Conservation (phyloP, 192 early-diverging fungal species). For the Dissophora ornata region DNA sequence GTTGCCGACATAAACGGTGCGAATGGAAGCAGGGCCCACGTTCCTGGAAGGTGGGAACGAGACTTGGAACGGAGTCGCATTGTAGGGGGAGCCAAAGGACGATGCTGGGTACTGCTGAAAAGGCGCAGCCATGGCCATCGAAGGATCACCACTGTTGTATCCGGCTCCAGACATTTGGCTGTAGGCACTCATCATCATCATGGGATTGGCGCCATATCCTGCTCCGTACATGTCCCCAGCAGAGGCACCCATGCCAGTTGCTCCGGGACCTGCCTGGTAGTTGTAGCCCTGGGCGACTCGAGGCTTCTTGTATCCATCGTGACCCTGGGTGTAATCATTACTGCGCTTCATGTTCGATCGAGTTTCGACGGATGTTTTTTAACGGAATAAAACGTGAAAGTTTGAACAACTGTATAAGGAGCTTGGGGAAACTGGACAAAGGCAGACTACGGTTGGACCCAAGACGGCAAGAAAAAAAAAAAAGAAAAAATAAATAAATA, state of each 20-base stretch:
- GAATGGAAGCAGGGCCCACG: conserved; percentile 46
- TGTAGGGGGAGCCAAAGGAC: conserved; percentile 32
- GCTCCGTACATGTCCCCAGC: conserved; percentile 44
- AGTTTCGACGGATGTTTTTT: background rate
- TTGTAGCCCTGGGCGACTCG: conserved; percentile 63
- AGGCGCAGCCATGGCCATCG: conserved; percentile 26
- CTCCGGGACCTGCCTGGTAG: conserved; percentile 16
- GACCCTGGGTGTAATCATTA: conserved; percentile 67
- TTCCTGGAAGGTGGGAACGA: conserved; percentile 39
- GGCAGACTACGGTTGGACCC: background rate
- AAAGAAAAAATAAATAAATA: too few relatives aligned
- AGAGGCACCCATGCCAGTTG: conserved; percentile 23
- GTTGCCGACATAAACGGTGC: conserved; percentile 89
- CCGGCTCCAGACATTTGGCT: conserved; percentile 32
- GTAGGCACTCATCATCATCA: conserved; percentile 59
- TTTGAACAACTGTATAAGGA: background rate
- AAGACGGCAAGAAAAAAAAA: background rate
- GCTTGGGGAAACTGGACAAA: background rate
- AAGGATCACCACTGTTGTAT: conserved; percentile 44
- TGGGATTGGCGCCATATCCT: conserved; percentile 42
- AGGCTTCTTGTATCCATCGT: conserved; percentile 68
- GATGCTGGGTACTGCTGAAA: conserved; percentile 48
- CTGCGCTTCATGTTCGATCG: conserved; percentile 64
- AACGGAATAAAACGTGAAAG: background rate
- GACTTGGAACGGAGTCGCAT: conserved; percentile 26